Conservation (phyloP, 2,329 filamentous ascomycete species). For the Calonectria henricotiae region DNA sequence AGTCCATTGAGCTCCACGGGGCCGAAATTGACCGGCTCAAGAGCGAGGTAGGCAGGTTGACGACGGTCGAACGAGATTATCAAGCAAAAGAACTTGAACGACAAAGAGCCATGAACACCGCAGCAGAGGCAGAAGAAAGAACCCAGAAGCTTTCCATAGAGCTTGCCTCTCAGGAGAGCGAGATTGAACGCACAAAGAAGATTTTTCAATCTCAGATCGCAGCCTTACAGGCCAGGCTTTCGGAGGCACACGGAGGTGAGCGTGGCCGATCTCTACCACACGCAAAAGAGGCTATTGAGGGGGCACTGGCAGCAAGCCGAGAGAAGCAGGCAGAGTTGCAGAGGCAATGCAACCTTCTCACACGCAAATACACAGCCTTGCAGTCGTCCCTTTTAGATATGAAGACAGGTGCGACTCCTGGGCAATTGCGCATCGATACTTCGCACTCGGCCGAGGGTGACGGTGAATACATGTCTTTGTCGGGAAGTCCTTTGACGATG, state of each 20-base stretch:
- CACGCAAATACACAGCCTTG: conserved; percentile 68
- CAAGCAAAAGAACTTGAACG: conserved; percentile 77
- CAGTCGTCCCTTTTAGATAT: conserved; percentile 69
- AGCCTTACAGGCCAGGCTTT: conserved; percentile 65
- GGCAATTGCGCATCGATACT: conserved; percentile 47
- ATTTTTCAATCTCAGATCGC: conserved; percentile 67
- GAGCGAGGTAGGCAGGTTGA: conserved; percentile 73
- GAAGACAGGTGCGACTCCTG: conserved; percentile 56
- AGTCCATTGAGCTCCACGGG: conserved; percentile 74
- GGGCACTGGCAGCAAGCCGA: conserved; percentile 67
- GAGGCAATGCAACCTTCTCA: conserved; percentile 67
- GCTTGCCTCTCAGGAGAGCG: conserved; percentile 68
- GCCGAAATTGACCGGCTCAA: conserved; percentile 75
- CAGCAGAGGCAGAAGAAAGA: conserved; percentile 72
- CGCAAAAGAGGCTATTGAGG: conserved; percentile 62
- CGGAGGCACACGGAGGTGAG: conserved; percentile 56
- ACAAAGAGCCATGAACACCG: conserved; percentile 71
- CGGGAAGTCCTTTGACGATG: conserved; percentile 60
- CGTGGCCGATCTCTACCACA: conserved; percentile 49
- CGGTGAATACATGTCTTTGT: conserved; percentile 58
- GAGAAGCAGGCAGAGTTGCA: conserved; percentile 71
- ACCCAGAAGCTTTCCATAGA: conserved; percentile 74
- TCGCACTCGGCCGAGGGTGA: conserved; percentile 51
- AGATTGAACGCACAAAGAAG: conserved; percentile 62
- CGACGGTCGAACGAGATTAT: conserved; percentile 74